These are phyloP conservation scores for Anisodus acutangulus DNA, from an alignment of 257 asterid species.

Conservation along the genomic window DNA sequence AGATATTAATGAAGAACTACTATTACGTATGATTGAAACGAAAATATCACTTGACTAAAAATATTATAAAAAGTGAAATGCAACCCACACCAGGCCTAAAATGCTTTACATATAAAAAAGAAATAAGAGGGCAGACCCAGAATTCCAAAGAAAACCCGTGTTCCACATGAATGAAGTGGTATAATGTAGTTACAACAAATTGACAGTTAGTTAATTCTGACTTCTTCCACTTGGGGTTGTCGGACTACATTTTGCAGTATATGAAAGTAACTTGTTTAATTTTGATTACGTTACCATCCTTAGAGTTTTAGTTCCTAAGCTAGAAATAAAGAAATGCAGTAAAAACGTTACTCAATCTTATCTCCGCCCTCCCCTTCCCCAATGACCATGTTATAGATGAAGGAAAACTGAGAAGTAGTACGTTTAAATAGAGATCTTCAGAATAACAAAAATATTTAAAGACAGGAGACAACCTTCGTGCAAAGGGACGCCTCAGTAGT, in stretches of 20 bases:
- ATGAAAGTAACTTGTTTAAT: conserved; percentile 9
- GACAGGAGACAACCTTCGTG: conserved; percentile 66
- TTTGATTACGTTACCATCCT: neutral
- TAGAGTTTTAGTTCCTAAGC: neutral
- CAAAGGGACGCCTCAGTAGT: conserved; percentile 84
- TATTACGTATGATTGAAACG: neutral
- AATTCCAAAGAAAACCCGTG: neutral
- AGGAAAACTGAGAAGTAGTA: neutral
- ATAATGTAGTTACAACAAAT: neutral
- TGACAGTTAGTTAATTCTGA: neutral
- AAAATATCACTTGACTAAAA: neutral
- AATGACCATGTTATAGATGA: neutral
- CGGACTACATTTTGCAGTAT: neutral
- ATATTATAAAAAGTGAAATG: neutral
- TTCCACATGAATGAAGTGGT: neutral
- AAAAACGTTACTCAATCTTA: neutral
- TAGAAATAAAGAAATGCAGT: neutral
- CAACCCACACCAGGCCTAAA: neutral
- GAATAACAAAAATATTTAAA: neutral
- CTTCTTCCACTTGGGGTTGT: neutral
- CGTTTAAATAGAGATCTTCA: conserved; percentile 7
- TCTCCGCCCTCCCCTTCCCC: neutral
- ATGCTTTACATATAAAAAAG: neutral
- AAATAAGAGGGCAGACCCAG: neutral
- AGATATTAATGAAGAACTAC: neutral